Evolutionary conservation across 306 rosid genomes (phyloP), one percentile per base, ranked within the genome.

Genomic region (Trichosanthes truncata): DNA sequence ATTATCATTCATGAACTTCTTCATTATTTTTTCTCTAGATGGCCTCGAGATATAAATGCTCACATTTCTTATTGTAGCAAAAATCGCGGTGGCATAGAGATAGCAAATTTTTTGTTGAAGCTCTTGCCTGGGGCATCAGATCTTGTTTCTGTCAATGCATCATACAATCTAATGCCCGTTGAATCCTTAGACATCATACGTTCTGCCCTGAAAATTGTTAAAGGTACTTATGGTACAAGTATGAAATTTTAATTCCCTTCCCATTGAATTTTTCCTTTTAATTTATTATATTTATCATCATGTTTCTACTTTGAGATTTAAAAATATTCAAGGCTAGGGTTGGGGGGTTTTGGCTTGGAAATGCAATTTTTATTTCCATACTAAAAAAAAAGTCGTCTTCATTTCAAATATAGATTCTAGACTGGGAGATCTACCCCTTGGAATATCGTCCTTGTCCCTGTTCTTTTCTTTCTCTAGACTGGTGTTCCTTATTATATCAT

Each of bases 31-130:
- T 85, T 78, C 72, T 80, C 68, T 48, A 78, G 48, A 61, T 79
- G 25, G 23, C 53, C 40, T 9, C 6, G 0, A 23, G 26, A 33
- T 11, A 23, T 53, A 35, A 20, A 60, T 26, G 26, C 12, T 10
- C 11, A 65, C 40, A 31, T 51, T 82, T 35, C 38, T 67, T 80
- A 59, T 82, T 62, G 52, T 87, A 95, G 97, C 89, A 79, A 90
- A 85, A 95, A 95, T 74, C 96, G 87, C 25, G 99, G 97, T 72
- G 93, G 93, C 80, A 89, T 87, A 78, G 91, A 86, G 77, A 71
- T 90, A 79, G 97, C 97, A 25, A 87, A 76, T 17, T 91, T 95
- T 88, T 84, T 91, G 79, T 85, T 88, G 13, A 88, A 80, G 83
- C 89, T 95, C 76, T 61, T 91, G 77, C 72, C 86, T 40, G 65